Base-by-base conservation (phyloP, 768 basidiomycete species). In the Daedaleopsis sinensis region DNA sequence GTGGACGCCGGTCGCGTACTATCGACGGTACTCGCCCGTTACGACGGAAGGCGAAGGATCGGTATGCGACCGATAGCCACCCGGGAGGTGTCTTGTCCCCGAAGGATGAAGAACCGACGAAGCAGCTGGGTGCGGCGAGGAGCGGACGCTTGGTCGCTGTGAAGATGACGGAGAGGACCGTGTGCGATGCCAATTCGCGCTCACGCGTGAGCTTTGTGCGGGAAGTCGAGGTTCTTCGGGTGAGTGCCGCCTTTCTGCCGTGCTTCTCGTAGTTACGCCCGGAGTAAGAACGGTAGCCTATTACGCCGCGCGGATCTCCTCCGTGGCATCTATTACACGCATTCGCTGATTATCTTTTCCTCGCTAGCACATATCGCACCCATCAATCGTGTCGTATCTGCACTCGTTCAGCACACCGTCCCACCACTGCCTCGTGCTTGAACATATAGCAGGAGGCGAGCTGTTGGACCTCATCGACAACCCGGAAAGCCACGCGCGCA, bases 211-310 rank as follows among this genome's bases (percentile, higher is more conserved):
- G 85, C 50, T 93, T 94, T 65, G 83, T 91, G 32, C 78, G 93
- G 27, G 93, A 94, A 75, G 92, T 93, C 16, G 90, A 92, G 70
- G 88, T 95, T 4, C 76, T 94, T n/a, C 81, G 88, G 75, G 89
- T 89, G 68, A 73, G 85, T 78, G 37, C 24, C 61, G 44, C 23
- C 35, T 53, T 44, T n/a, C 51, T 43, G n/a, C 24, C 15, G 8
- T 63, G 55, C 60, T n/a, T 49, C 1, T n/a, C 19, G 19, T 15
- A 2, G 8, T 39, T 35, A 3, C 27, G 12, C 38, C 52, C 53
- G 12, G 21, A n/a, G 19, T 46, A 46, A 9, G 44, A 21, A n/a
- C 44, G 11, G 18, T 46, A 46, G 16, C 44, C 9, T 46, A 46
- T 46, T 10, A n/a, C 44, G 15, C 12, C 42, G 42, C 48, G 48